phyloP scores from a whole-genome alignment of 306 rosid species.

The Glycine tomentella region DNA sequence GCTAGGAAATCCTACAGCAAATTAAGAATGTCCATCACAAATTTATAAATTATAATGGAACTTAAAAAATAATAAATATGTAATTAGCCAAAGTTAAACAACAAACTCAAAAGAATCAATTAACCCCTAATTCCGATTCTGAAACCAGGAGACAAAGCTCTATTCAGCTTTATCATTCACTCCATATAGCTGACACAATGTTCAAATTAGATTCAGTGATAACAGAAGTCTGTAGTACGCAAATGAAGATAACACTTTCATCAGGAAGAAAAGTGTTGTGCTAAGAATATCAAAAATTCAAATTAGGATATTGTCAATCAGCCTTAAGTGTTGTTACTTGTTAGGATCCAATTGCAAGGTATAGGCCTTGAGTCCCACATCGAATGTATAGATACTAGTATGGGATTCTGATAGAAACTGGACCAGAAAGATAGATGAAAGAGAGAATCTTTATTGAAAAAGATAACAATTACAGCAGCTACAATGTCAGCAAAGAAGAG shows the following conservation, averaged over 20 bases:
- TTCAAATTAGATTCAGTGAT: slow-evolving; percentile 16
- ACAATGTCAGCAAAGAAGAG: too few species aligned
- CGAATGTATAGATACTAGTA: background rate
- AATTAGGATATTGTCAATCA: slow-evolving; percentile 9
- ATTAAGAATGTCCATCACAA: slow-evolving; percentile 11
- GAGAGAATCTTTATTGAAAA: too few species aligned
- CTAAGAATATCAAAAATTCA: background rate
- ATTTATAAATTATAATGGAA: background rate
- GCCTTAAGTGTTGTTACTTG: background rate
- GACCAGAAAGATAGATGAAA: too few species aligned
- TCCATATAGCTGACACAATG: slow-evolving; percentile 25
- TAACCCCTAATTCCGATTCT: background rate
- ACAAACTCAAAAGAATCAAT: slow-evolving; percentile 26
- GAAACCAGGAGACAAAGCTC: slow-evolving; percentile 17
- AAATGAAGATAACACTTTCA: slow-evolving; percentile 3
- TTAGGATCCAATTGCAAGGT: background rate
- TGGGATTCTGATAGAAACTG: background rate
- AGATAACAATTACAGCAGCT: too few species aligned
- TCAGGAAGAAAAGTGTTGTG: background rate
- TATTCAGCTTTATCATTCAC: slow-evolving; percentile 30
- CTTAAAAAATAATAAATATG: background rate
- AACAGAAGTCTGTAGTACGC: slow-evolving; percentile 13
- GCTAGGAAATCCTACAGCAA: slow-evolving; percentile 13
- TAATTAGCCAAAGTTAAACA: background rate
- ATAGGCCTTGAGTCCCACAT: background rate